Evolutionary conservation across 75 land plant species (phyloP), one percentile per base, ranked within the genome.

Genomic region (Cryptomeria japonica): DNA sequence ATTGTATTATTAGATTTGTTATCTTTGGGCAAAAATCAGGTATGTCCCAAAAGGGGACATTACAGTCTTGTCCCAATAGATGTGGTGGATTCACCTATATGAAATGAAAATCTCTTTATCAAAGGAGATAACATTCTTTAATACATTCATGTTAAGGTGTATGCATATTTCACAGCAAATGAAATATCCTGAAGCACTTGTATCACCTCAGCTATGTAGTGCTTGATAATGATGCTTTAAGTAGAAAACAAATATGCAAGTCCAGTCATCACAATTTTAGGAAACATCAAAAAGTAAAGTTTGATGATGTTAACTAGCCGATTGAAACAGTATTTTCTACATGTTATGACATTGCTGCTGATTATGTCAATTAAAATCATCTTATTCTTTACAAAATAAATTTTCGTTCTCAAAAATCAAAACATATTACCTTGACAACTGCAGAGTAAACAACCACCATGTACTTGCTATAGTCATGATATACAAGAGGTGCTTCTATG

Each of bases 361-460:
- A 3, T 44, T 46, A 9, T n/a, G 47, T 44, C 10, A 5, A n/a
- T 11, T 28, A 22, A 82, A 82, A 82, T 28, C 32, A 44, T 82
- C 77, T 46, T 28, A 44, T 49, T 46, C 34, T 5, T 19, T 46
- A 82, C 0, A 42, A 82, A 1, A 46, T 82, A 82, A 46, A 82
- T n/a, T 12, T 44, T 22, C 46, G 32, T 82, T 46, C 49, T 46
- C 46, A 82, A 64, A 2, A 82, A 11, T 82, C 1, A n/a, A 82
- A 82, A 32, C 32, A 82, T n/a, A 34, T 41, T 93, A 97, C 99
- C 99, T 98, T 98, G 53, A 98, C 99, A 91, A 98, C 99, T 39
- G 97, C 97, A 86, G 96, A 98, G 91, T 98, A 98, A 14, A 97
- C 99, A 28, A 98, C 94, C 32, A 98, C 95, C 88, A 91, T 94